Evolutionary conservation across 2,329 filamentous ascomycete species (phyloP).

Genomic region (Colletotrichum liaoningense): DNA sequence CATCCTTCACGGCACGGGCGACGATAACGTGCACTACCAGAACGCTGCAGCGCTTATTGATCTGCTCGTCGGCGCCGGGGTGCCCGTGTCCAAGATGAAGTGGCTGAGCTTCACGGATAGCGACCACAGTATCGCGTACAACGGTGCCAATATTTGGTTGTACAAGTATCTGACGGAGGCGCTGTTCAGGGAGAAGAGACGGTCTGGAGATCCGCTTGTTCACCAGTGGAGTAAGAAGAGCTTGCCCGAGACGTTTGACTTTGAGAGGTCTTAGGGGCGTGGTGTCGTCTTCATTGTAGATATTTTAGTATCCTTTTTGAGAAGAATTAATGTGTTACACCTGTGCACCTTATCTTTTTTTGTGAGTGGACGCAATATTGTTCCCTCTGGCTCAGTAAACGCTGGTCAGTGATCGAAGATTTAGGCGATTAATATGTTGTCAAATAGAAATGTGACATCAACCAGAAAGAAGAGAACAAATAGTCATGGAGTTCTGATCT

Average conservation of each 20-base stretch:
- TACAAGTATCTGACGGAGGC: slow-evolving; percentile 72
- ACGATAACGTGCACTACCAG: slow-evolving; percentile 80
- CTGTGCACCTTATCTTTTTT: not conserved
- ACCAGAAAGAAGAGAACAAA: not conserved
- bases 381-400: too few relatives aligned
- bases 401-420: too few relatives aligned
- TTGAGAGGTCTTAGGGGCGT: slow-evolving; percentile 1
- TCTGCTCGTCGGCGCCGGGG: slow-evolving; percentile 67
- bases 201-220: slow-evolving; percentile 46
- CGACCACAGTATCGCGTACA: slow-evolving; percentile 71
- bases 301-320: not conserved
- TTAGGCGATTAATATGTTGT: too few relatives aligned
- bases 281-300: not conserved
- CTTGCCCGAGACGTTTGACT: slow-evolving; percentile 16
- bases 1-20: slow-evolving; percentile 74
- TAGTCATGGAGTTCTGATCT: not conserved
- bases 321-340: not conserved
- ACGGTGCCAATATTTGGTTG: slow-evolving; percentile 65
- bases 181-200: slow-evolving; percentile 71
- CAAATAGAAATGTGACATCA: too few relatives aligned
- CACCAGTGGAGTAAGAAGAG: slow-evolving; percentile 50
- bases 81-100: slow-evolving; percentile 71
- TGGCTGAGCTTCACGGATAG: slow-evolving; percentile 74
- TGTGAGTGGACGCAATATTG: not conserved
- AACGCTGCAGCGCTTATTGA: slow-evolving; percentile 72